Evolutionary conservation across 2,329 filamentous ascomycete genomes (phyloP), one percentile per base, ranked within the genome.

Genomic region (Trichoderma brevicompactum): DNA sequence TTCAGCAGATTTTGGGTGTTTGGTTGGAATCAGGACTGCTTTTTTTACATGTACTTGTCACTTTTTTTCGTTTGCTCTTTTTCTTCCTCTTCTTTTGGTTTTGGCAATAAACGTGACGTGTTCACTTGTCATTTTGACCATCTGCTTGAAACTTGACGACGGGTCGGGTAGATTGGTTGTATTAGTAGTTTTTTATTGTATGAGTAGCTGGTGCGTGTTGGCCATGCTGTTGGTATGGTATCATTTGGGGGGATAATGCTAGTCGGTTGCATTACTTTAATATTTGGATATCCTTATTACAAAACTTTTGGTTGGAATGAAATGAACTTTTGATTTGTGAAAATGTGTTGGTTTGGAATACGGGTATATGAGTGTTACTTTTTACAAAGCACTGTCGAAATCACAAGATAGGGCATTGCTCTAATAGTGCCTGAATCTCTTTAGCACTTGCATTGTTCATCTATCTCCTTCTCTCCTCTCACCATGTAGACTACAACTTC

Each of bases 101-200:
- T 62, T 52, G 49, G 46, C 49, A 63, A 63, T 63, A 63, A 54
- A 63, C 9, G 60, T 63, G 60, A 54, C 49, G 23, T 54, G 59
- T 53, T 10, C 48, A 34, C 38, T 61, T 43, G 58, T 61, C 36
- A n/a, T 34, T 53, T 38, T 43, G 56, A 36, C 38, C 43, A 28
- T 63, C 49, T 63, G 32, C 32, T 28, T 41, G 52, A 28, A 28
- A 40, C 52, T 63, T 62, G 48, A 12, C 17, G 6, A 15, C 36
- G 38, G n/a, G 48, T 63, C 28, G 19, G 49, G 50, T 54, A n/a
- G 60, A 28, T 63, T 53, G 10, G n/a, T 3, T 54, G 52, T 54
- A 54, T 54, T 54, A 23, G 52, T 54, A 40, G 34, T 41, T n/a
- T 28, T 28, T 49, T 28, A 17, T n/a, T 63, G 59, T 62, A 63